Conservation (phyloP, 1,284 basidiomycete species). For the Austropuccinia psidii region DNA sequence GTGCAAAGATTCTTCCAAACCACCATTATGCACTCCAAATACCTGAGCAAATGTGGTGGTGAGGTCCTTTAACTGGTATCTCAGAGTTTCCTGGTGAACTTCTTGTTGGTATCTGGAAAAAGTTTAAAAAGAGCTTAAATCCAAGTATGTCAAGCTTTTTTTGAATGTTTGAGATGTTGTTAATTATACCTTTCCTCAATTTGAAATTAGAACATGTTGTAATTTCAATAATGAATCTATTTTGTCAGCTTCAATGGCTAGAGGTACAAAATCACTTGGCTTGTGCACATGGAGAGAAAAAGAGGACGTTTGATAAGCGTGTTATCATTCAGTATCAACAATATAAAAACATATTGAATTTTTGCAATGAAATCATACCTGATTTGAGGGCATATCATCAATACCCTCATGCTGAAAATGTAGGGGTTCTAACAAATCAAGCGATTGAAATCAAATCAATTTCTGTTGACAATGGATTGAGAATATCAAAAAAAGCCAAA, state of each 20-base stretch:
- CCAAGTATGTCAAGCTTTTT: too few relatives aligned
- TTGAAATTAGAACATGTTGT: background rate
- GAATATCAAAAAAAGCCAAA: background rate
- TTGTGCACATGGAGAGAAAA: background rate
- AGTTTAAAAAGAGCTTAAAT: slow-evolving; percentile 30
- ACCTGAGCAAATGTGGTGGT: slow-evolving; percentile 32
- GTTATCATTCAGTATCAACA: background rate
- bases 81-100: slow-evolving; percentile 37
- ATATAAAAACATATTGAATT: background rate
- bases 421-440: background rate
- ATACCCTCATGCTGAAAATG: background rate
- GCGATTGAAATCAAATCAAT: background rate
- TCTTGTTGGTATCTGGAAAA: slow-evolving; percentile 36
- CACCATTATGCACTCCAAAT: slow-evolving; percentile 38
- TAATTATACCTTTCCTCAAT: too few relatives aligned
- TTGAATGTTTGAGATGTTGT: too few relatives aligned
- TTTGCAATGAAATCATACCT: background rate
- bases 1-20: slow-evolving; percentile 33
- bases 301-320: too few relatives aligned
- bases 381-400: background rate
- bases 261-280: background rate
- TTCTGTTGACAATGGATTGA: background rate
- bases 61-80: slow-evolving; percentile 37
- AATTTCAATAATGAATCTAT: background rate
- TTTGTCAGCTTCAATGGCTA: slow-evolving; percentile 1